phyloP scores from a whole-genome alignment of 805 yeast genomes.

The Candida arabinofermentans region DNA sequence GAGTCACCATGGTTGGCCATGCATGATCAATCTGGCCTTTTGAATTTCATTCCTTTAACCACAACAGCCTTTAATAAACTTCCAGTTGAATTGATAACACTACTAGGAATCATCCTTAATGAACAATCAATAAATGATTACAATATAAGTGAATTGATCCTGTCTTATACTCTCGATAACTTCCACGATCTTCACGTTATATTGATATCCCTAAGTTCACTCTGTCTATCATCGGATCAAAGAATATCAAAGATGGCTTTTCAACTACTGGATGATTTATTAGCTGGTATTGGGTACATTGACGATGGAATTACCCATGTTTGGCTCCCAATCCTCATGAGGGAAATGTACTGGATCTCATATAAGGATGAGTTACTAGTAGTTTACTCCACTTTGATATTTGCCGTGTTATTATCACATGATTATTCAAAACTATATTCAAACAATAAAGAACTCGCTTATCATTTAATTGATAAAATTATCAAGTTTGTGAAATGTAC shows the following conservation, averaged over 20 bases:
- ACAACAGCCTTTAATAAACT: not conserved
- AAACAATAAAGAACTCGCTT: slow-evolving; percentile 1
- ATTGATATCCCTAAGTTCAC: slow-evolving; percentile 9
- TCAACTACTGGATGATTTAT: slow-evolving; percentile 9
- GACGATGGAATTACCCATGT: slow-evolving; percentile 6
- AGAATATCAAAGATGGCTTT: slow-evolving; percentile 6
- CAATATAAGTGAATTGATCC: slow-evolving; percentile 7
- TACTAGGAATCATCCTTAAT: slow-evolving; percentile 4
- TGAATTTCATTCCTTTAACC: not conserved
- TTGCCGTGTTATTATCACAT: slow-evolving; percentile 6
- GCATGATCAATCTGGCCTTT: not conserved
- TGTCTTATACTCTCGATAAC: slow-evolving; percentile 14
- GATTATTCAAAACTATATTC: not conserved
- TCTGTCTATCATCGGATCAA: slow-evolving; percentile 5
- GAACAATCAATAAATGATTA: not conserved
- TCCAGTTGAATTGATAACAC: slow-evolving; percentile 9
- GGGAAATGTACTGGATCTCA: slow-evolving; percentile 3
- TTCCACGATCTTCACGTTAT: slow-evolving; percentile 3
- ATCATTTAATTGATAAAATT: slow-evolving; percentile 3
- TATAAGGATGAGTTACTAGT: slow-evolving; percentile 7
- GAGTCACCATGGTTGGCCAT: slow-evolving; percentile 8
- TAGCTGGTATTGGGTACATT: slow-evolving; percentile 12
- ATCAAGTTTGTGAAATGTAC: slow-evolving; percentile 1
- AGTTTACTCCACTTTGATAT: slow-evolving; percentile 12
- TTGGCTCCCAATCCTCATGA: slow-evolving; percentile 6